Percentiles rank a stretch among this genome's conserved stretches.
phyloP scores from a whole-genome alignment of 805 yeast species.

The Metschnikowia drakensbergensis region DNA sequence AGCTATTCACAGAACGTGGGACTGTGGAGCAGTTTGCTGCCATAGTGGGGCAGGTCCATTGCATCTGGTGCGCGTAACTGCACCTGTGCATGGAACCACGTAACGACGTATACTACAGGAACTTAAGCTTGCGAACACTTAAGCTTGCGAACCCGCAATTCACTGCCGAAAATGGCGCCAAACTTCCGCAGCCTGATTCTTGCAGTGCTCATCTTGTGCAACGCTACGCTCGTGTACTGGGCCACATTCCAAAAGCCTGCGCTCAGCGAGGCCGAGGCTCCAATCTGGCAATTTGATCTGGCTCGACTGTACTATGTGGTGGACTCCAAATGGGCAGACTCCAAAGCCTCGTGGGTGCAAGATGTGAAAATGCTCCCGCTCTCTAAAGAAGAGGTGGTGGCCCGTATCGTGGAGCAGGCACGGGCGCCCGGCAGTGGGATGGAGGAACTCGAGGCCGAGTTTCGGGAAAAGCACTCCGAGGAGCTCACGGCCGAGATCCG shows the following conservation, averaged over 20 bases:
- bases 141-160: too few species aligned
- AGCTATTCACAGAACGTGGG: too few species aligned
- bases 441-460: constrained; percentile 4
- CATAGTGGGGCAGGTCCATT: too few species aligned
- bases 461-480: constrained; percentile 3
- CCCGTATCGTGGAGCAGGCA: constrained; percentile 1
- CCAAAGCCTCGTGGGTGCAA: neutral
- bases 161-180: neutral
- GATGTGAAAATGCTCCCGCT: neutral
- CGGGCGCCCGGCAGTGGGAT: neutral
- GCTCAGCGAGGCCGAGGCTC: neutral
- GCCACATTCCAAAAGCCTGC: neutral
- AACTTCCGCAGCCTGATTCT: neutral
- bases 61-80: too few species aligned
- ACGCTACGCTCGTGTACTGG: neutral
- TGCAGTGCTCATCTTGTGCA: neutral
- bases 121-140: too few species aligned
- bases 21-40: too few species aligned
- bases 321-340: constrained; percentile 7
- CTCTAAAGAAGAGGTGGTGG: constrained; percentile 1
- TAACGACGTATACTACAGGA: too few species aligned
- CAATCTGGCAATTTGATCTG: constrained; percentile 6
- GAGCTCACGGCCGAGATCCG: neutral
- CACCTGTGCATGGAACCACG: too few species aligned
- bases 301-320: constrained; percentile 10